Conservation (phyloP, 495 filamentous ascomycete species). For the Tuber melanosporum region DNA sequence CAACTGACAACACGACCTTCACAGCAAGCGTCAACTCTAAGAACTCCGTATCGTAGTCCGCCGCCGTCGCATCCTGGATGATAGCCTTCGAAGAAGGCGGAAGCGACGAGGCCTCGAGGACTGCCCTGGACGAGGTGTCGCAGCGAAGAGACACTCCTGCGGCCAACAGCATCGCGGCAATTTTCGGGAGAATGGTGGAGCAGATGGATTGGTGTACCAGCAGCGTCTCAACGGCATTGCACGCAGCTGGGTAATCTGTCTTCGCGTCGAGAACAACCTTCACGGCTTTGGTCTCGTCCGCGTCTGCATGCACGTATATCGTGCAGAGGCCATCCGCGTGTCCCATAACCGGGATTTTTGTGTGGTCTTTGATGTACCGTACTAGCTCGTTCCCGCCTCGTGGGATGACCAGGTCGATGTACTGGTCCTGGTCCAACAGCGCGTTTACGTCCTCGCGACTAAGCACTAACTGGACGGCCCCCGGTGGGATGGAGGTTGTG, state of each 20-base stretch:
- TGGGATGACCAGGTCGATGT: conserved; percentile 93
- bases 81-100: conserved; percentile 43
- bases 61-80: conserved; percentile 58
- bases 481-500: conserved; percentile 70
- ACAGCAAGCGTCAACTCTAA: conserved; percentile 77
- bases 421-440: conserved; percentile 70
- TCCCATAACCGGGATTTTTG: conserved; percentile 90
- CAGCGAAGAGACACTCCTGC: conserved; percentile 82
- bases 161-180: conserved; percentile 63
- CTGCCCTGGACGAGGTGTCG: conserved; percentile 59
- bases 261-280: conserved; percentile 88
- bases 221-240: conserved; percentile 85
- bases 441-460: conserved; percentile 82
- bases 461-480: conserved; percentile 83
- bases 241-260: conserved; percentile 89
- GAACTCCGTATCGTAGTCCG: conserved; percentile 85
- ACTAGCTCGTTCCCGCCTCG: conserved; percentile 91
- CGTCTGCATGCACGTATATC: conserved; percentile 78
- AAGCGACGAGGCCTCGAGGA: conserved; percentile 48
- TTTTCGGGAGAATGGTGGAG: conserved; percentile 57
- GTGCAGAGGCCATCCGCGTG: conserved; percentile 93
- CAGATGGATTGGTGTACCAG: conserved; percentile 74
- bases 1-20: conserved; percentile 62
- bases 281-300: conserved; percentile 61
- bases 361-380: conserved; percentile 76